Evolutionary conservation across 1,284 basidiomycete genomes (phyloP).

Genomic region (Moesziomyces aphidis): DNA sequence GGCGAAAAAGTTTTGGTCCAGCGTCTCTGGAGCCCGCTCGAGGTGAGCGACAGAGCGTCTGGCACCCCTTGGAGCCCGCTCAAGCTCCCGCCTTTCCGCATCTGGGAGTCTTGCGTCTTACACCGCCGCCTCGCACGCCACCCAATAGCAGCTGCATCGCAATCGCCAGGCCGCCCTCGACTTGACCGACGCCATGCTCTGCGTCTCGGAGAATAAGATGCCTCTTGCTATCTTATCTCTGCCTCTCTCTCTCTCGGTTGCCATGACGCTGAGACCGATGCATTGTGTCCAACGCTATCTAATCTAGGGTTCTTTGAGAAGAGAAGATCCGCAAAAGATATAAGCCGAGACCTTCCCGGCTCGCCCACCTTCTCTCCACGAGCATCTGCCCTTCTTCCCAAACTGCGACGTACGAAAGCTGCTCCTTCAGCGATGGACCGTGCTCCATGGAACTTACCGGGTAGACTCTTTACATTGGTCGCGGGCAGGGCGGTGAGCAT

Average conservation of each 20-base stretch:
- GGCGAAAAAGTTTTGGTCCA: neutral
- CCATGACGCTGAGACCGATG: too few relatives aligned
- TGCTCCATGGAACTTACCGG: constrained; percentile 28
- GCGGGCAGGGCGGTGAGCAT: constrained; percentile 48
- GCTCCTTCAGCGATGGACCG: too few relatives aligned
- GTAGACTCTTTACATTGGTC: constrained; percentile 50
- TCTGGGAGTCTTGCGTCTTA: neutral
- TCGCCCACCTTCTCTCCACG: neutral
- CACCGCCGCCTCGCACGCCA: neutral
- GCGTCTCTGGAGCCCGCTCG: constrained; percentile 34
- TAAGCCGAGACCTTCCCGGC: too few relatives aligned
- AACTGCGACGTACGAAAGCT: neutral
- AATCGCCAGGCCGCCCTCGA: too few relatives aligned
- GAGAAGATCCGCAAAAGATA: constrained; percentile 5
- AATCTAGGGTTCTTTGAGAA: constrained; percentile 32
- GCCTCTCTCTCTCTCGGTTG: too few relatives aligned
- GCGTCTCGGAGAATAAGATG: too few relatives aligned
- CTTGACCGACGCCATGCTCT: neutral
- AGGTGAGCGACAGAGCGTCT: constrained; percentile 10
- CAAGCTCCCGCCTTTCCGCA: neutral
- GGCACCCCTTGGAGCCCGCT: constrained; percentile 11
- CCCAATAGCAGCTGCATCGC: too few relatives aligned
- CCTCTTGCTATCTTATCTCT: neutral
- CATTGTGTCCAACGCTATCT: constrained; percentile 6
- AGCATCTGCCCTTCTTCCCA: neutral